Percentiles rank a stretch among this genome's conserved stretches.
These are phyloP conservation scores for Saccharomyces hybrid DNA, from an alignment of 1,139 yeast species.

Conservation along the genomic window DNA sequence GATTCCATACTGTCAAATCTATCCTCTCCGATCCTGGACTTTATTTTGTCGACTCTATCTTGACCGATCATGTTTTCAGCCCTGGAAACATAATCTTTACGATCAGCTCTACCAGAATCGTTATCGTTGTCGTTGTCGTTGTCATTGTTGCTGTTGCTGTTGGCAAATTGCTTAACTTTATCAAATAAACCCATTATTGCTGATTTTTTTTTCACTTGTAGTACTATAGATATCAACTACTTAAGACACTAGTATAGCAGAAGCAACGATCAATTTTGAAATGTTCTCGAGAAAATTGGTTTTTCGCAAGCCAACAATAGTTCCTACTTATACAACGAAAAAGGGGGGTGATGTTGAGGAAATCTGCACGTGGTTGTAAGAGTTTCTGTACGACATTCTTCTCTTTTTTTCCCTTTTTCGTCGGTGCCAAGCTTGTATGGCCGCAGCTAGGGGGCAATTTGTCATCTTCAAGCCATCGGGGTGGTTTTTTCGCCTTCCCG, in stretches of 20 bases:
- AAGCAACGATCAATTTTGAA: neutral
- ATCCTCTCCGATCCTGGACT: constrained; percentile 23
- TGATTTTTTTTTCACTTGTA: neutral
- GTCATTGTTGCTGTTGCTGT: constrained; percentile 7
- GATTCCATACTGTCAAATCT: constrained; percentile 23
- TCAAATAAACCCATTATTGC: constrained; percentile 32
- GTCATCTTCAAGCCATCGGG: neutral
- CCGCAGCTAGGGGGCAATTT: neutral
- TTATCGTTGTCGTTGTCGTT: constrained; percentile 9
- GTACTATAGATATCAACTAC: neutral
- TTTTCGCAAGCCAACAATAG: neutral
- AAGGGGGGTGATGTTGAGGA: neutral
- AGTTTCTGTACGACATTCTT: neutral
- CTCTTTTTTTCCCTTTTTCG: neutral
- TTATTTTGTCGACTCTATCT: constrained; percentile 22
- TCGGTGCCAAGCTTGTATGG: neutral
- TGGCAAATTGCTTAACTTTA: constrained; percentile 22
- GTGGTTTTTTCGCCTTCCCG: neutral
- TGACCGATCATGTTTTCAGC: constrained; percentile 22
- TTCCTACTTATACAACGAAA: neutral
- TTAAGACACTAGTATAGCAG: neutral
- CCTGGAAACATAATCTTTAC: constrained; percentile 17
- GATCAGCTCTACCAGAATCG: constrained; percentile 3
- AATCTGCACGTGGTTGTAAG: neutral
- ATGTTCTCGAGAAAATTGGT: neutral